Evolutionary conservation across 2,329 filamentous ascomycete genomes (phyloP), one percentile per base, ranked within the genome.

Genomic region (Arthrobotrys conoides): DNA sequence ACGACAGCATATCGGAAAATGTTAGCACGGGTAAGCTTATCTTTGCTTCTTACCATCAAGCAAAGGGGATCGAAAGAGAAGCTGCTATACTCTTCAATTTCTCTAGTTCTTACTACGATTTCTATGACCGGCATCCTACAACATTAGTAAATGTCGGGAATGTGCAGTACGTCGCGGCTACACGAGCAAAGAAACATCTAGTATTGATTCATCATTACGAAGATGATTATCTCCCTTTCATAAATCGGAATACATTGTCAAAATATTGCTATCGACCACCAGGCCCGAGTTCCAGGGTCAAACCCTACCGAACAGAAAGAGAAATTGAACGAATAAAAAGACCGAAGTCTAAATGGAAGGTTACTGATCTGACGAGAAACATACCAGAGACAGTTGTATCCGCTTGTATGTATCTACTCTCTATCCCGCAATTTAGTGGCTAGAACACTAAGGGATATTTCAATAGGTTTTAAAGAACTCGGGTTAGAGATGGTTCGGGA

Each of bases 21-120:
- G 44, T 76, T n/a, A 57, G 68, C 16, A 59, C 49, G 9, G 69
- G 76, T 9, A 81, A 81, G 30, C 69, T 81, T 14, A 18, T 71
- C 4, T 48, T 80, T 63, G 73, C 65, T 16, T 80, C 76, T 12
- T 80, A 76, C 36, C 80, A 81, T 36, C 79, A 81, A 66, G 67
- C 72, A n/a, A 81, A 81, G n/a, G 80, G 80, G 14, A 80, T 80
- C 5, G 80, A 81, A 57, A 76, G 80, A 53, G 70, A 80, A 38
- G 80, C 76, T 1, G 80, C 65, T 4, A 64, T 80, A 12, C 30
- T 80, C 12, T 79, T 78, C 55, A 65, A 70, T 16, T 81, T 81
- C 22, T 80, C 80, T 9, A 66, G 66, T 53, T 77, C 67, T 10
- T 80, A 80, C 27, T 63, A 80, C 33, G 61, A 65, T 27, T 79